phyloP scores from a whole-genome alignment of 306 rosid species.

The Sicyos edulis region DNA sequence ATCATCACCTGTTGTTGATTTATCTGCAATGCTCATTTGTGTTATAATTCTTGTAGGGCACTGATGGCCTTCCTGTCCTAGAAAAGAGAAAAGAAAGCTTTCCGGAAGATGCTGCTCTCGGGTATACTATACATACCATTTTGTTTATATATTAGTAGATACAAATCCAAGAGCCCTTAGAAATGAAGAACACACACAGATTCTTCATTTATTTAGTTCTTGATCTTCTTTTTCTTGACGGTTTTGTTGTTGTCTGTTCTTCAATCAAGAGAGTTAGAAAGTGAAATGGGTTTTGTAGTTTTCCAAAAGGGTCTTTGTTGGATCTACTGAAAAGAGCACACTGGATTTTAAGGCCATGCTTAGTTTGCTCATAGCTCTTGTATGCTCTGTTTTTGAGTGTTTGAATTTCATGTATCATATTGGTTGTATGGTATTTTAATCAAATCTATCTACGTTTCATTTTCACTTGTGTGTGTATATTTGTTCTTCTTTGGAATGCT shows the following conservation, averaged over 20 bases:
- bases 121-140: no score
- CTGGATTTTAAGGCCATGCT: neutral
- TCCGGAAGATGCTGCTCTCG: no score
- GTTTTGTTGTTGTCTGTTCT: neutral
- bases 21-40: no score
- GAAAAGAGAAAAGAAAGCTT: no score
- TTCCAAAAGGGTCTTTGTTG: neutral
- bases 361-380: neutral
- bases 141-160: no score
- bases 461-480: neutral
- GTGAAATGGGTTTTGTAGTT: neutral
- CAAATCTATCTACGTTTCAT: neutral
- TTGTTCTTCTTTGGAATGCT: no score
- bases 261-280: neutral
- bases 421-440: neutral
- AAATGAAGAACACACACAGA: no score
- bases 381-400: neutral
- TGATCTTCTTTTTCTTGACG: neutral
- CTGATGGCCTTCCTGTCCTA: no score
- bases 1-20: no score
- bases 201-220: neutral
- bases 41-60: no score
- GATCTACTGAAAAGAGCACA: neutral
- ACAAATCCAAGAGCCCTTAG: slow-evolving; percentile 62
- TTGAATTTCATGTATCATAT: slow-evolving; percentile 3